These are phyloP conservation scores for Fistulina hepatica DNA, from an alignment of 1,284 basidiomycete species.

Conservation along the genomic window DNA sequence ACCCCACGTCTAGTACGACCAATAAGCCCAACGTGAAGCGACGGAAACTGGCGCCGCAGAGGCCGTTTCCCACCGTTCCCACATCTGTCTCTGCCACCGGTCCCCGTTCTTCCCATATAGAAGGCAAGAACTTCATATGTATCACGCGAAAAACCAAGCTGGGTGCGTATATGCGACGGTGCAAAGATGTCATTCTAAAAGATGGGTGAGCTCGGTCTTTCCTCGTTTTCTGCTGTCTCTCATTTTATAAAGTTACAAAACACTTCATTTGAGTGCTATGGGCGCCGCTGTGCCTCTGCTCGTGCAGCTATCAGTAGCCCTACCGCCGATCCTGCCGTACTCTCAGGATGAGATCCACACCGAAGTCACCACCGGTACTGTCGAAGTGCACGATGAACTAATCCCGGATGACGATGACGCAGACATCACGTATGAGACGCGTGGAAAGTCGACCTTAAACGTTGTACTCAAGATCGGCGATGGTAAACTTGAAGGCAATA, in stretches of 20 bases:
- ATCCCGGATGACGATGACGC: constrained; percentile 67
- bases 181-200: constrained; percentile 63
- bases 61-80: constrained; percentile 71
- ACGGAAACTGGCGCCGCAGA: constrained; percentile 60
- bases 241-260: constrained; percentile 49
- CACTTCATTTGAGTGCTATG: constrained; percentile 70
- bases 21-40: no score
- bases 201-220: constrained; percentile 49
- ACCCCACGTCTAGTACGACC: no score
- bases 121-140: constrained; percentile 72
- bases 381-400: constrained; percentile 72
- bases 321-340: constrained; percentile 69
- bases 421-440: constrained; percentile 52
- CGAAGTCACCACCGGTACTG: constrained; percentile 64
- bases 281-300: constrained; percentile 83
- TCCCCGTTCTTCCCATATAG: constrained; percentile 64
- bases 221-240: constrained; percentile 4
- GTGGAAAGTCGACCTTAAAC: constrained; percentile 56
- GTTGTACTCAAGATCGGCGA: constrained; percentile 52
- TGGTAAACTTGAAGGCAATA: constrained; percentile 33
- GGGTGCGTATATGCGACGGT: constrained; percentile 67
- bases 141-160: constrained; percentile 70
- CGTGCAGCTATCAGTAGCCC: constrained; percentile 56
- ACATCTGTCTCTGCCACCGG: constrained; percentile 65
- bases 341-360: constrained; percentile 51